These are phyloP conservation scores for Leccinum discolor DNA, from an alignment of 1,284 basidiomycete species.

Conservation along the genomic window DNA sequence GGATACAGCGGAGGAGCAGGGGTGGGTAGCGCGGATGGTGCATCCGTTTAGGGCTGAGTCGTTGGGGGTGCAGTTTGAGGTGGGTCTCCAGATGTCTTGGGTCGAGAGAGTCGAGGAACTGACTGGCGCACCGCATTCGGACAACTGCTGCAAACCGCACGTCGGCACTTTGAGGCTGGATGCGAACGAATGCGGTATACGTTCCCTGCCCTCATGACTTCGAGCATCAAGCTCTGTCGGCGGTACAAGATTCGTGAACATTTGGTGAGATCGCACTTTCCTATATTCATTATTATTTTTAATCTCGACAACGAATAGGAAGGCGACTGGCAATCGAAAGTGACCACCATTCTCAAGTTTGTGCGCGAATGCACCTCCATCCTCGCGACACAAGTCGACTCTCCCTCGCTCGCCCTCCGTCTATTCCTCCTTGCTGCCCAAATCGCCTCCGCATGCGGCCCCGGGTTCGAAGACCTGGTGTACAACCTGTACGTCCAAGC, in stretches of 20 bases:
- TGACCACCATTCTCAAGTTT: slow-evolving; percentile 87
- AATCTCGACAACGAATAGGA: slow-evolving; percentile 50
- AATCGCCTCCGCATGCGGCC: too few species aligned
- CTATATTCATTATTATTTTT: neutral
- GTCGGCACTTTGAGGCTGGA: slow-evolving; percentile 87
- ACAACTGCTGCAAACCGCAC: slow-evolving; percentile 86
- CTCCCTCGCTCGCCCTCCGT: slow-evolving; percentile 86
- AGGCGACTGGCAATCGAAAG: slow-evolving; percentile 51
- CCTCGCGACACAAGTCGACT: slow-evolving; percentile 88
- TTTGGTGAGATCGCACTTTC: slow-evolving; percentile 38
- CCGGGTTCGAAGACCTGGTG: slow-evolving; percentile 81
- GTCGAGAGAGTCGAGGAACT: neutral
- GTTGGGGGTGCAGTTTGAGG: slow-evolving; percentile 85
- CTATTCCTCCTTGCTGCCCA: slow-evolving; percentile 88
- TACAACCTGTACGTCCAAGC: slow-evolving; percentile 40
- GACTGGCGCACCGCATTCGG: slow-evolving; percentile 3
- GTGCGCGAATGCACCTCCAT: slow-evolving; percentile 90
- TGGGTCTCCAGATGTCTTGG: slow-evolving; percentile 34
- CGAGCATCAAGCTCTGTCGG: slow-evolving; percentile 54
- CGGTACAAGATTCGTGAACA: slow-evolving; percentile 82
- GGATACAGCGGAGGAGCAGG: slow-evolving; percentile 95
- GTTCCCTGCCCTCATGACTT: slow-evolving; percentile 83
- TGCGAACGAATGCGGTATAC: slow-evolving; percentile 93
- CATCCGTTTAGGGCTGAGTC: slow-evolving; percentile 89
- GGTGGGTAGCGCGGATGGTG: slow-evolving; percentile 96